Conservation (phyloP, 192 early-diverging fungal species). For the Coemansia sp. region DNA sequence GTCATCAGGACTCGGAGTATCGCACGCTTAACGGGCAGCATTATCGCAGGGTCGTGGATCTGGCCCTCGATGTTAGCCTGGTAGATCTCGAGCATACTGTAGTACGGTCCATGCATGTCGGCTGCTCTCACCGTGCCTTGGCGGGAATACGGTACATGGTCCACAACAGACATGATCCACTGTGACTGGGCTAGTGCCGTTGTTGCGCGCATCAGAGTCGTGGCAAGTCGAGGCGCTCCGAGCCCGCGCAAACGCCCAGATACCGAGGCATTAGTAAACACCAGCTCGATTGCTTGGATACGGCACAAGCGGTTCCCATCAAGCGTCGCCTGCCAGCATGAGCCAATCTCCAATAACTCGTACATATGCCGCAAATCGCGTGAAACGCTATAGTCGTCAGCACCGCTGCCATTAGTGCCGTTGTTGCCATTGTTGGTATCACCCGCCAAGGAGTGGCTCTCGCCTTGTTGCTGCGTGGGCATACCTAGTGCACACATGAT, state of each 20-base stretch:
- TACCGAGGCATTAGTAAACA: constrained; percentile 37
- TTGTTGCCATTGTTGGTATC: background rate
- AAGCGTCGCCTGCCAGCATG: constrained; percentile 34
- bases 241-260: constrained; percentile 27
- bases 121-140: background rate
- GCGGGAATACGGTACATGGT: constrained; percentile 18
- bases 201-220: constrained; percentile 20
- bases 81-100: constrained; percentile 46
- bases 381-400: background rate
- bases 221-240: constrained; percentile 22
- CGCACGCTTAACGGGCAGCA: constrained; percentile 40
- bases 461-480: constrained; percentile 8
- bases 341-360: constrained; percentile 23
- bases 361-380: constrained; percentile 18
- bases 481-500: constrained; percentile 32
- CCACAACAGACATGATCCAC: constrained; percentile 27
- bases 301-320: constrained; percentile 13
- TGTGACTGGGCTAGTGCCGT: constrained; percentile 34
- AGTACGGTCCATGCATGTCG: constrained; percentile 5
- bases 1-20: constrained; percentile 42
- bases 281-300: constrained; percentile 44
- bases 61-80: constrained; percentile 39
- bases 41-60: constrained; percentile 23
- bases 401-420: background rate
- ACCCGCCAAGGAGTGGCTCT: background rate